Conservation (phyloP, 176 grass and related monocot genomes). For the Cocos nucifera region DNA sequence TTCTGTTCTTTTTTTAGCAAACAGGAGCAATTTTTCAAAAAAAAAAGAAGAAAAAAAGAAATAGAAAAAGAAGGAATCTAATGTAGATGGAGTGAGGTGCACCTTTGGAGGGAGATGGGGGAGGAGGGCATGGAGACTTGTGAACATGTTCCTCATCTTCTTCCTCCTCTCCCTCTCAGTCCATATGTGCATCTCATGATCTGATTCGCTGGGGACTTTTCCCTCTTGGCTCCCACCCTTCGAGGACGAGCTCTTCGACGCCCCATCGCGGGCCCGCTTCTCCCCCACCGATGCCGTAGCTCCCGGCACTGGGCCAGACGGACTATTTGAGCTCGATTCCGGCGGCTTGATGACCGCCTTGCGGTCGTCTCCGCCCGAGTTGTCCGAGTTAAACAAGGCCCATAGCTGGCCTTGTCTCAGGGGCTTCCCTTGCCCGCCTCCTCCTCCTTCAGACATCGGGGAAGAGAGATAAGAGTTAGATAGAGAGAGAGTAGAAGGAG, state of each 20-base stretch:
- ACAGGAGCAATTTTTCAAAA: too few species aligned
- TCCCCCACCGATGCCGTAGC: neutral
- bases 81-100: neutral
- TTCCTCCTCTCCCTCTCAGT: slow-evolving; percentile 39
- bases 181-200: slow-evolving; percentile 15
- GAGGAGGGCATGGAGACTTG: slow-evolving; percentile 31
- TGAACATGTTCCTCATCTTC: slow-evolving; percentile 35
- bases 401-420: neutral
- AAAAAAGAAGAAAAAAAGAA: slow-evolving; percentile 10
- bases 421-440: too few species aligned
- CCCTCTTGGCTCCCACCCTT: neutral
- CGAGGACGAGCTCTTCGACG: neutral
- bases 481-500: neutral
- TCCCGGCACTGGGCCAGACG: neutral
- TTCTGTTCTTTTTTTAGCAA: too few species aligned
- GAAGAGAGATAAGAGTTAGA: neutral
- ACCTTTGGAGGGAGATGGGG: slow-evolving; percentile 33
- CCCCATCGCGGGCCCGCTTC: neutral
- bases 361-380: neutral
- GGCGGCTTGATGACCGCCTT: neutral
- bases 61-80: neutral
- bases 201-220: neutral
- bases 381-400: neutral
- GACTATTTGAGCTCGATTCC: slow-evolving; percentile 1
- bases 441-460: slow-evolving; percentile 1